Evolutionary conservation across 2,329 filamentous ascomycete species (phyloP), one percentile per base, ranked within the genome.

Genomic region (Fusarium tuaranense): DNA sequence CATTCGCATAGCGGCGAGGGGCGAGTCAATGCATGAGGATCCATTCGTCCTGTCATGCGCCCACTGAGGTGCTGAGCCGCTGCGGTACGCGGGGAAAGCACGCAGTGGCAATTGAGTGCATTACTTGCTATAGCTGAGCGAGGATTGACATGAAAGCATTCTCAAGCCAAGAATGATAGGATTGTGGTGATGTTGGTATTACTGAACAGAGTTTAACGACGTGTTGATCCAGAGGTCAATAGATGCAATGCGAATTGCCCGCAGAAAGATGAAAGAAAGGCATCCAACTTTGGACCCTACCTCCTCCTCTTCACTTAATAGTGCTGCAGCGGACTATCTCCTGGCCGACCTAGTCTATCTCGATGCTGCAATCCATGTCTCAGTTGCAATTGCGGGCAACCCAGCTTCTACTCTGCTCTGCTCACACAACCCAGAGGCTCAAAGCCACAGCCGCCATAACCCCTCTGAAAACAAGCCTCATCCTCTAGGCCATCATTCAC

Each of bases 381-480:
- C 41, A 53, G 32, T 62, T 39, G 25, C 14, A 27, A 14, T 48
- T 48, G 22, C 22, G 14, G 14, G 44, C 7, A 41, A 34, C 12
- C 13, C 51, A 27, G 18, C 46, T 66, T 39, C 27, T 38, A 14
- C 36, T 62, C 27, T 38, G 18, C 41, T 62, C 30, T 30, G 30
- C 30, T 30, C 34, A 62, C 3, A 32, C 22, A 60, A 69, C 60
- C 64, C 27, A 72, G 59, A 72, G 63, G 39, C 30, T 53, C 32
- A 30, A 64, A 64, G 59, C 60, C 53, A 67, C 62, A 62, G 67
- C 69, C 72, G 53, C 61, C 60, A 64, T 64, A 25, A 75, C 59
- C 58, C 59, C 44, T 44, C 53, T 57, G 62, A 74, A 62, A 64
- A 69, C 60, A 72, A 72, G 69, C 63, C 72, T 74, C 72, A 69